Percentiles rank a stretch among this genome's conserved stretches.
phyloP scores from a whole-genome alignment of 2,329 filamentous ascomycete genomes.

The Fusarium sp. region DNA sequence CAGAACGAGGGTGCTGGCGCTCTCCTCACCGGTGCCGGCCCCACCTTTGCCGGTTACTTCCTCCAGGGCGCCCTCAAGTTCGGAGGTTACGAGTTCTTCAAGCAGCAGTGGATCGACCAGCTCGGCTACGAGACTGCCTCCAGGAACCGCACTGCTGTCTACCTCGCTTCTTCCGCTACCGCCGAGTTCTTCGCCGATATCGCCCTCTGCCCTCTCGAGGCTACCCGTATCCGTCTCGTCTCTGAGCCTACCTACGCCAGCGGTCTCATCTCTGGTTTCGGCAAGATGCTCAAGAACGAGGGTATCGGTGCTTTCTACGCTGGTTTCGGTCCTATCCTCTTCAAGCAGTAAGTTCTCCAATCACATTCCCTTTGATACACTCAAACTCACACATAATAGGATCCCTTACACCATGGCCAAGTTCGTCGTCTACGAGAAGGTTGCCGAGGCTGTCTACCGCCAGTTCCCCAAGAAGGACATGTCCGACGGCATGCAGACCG shows the following conservation, averaged over 20 bases:
- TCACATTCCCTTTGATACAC: neutral
- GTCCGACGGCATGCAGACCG: constrained; percentile 77
- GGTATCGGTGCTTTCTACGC: constrained; percentile 89
- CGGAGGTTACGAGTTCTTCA: constrained; percentile 96
- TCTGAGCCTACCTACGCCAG: constrained; percentile 87
- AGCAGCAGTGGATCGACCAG: constrained; percentile 86
- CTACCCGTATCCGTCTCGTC: constrained; percentile 92
- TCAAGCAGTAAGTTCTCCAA: constrained; percentile 55
- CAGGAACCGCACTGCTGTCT: constrained; percentile 84
- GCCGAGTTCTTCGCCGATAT: constrained; percentile 81
- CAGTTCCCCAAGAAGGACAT: constrained; percentile 76
- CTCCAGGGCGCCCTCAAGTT: constrained; percentile 94
- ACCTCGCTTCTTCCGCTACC: constrained; percentile 75
- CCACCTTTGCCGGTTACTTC: constrained; percentile 91
- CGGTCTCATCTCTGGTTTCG: constrained; percentile 81
- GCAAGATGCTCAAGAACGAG: constrained; percentile 85
- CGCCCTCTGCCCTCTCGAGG: constrained; percentile 90
- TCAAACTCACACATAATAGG: constrained; percentile 57
- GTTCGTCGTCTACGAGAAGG: constrained; percentile 94
- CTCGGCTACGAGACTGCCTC: constrained; percentile 81
- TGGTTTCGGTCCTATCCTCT: constrained; percentile 87
- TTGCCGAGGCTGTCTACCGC: constrained; percentile 78
- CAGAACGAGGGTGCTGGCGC: constrained; percentile 86
- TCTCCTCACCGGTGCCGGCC: constrained; percentile 86
- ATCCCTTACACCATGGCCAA: constrained; percentile 95